A percentile compares a stretch with the other conserved stretches of the same genome.
Conservation (phyloP, 2,329 filamentous ascomycete genomes). For the Raffaelea albimanens region DNA sequence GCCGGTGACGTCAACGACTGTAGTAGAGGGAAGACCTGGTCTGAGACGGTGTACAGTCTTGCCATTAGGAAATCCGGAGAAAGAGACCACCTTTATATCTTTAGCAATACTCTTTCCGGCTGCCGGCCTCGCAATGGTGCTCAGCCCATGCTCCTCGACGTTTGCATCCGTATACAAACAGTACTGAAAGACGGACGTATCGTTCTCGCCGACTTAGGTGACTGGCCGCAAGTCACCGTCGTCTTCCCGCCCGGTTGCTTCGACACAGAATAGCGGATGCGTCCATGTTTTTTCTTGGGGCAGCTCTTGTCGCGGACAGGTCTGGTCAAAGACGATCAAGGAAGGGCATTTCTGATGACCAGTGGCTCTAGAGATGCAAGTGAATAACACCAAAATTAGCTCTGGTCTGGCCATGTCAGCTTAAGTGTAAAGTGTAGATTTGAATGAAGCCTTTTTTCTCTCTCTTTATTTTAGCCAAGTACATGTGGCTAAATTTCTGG, state of each 20-base stretch:
- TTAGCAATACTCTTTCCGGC: conserved; percentile 15
- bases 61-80: conserved; percentile 8
- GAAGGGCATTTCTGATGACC: too few relatives aligned
- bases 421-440: too few relatives aligned
- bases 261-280: conserved; percentile 10
- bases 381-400: too few relatives aligned
- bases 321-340: too few relatives aligned
- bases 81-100: conserved; percentile 15
- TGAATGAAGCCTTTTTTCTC: too few relatives aligned
- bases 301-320: too few relatives aligned
- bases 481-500: too few relatives aligned
- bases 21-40: conserved; percentile 8
- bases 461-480: too few relatives aligned
- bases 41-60: conserved; percentile 3
- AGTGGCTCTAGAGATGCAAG: too few relatives aligned
- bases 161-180: conserved; percentile 14
- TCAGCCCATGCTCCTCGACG: conserved; percentile 17
- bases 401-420: too few relatives aligned
- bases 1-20: conserved; percentile 16
- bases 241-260: neutral
- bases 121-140: conserved; percentile 20
- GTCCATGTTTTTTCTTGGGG: conserved; percentile 9
- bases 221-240: neutral
- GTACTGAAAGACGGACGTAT: conserved; percentile 4
- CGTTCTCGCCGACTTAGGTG: neutral